Evolutionary conservation across 257 asterid genomes (phyloP).

Genomic region (Penstemon eatonii): DNA sequence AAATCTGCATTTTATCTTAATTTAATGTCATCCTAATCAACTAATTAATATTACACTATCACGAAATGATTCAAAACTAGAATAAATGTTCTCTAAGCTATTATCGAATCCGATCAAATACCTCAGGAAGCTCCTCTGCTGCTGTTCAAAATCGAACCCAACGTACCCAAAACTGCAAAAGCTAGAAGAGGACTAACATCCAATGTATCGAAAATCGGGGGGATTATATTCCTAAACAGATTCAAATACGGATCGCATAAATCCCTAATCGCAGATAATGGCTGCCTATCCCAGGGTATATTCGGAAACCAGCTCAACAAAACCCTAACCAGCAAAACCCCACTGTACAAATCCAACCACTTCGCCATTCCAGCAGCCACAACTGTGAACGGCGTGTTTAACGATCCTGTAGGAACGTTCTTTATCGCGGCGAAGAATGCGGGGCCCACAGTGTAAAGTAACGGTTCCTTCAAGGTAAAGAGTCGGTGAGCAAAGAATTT

Average conservation of each 20-base stretch:
- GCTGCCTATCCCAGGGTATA: slow-evolving; percentile 95
- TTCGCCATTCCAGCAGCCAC: slow-evolving; percentile 92
- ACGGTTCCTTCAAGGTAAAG: slow-evolving; percentile 40
- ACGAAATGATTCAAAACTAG: no score
- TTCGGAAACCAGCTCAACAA: slow-evolving; percentile 95
- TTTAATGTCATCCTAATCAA: no score
- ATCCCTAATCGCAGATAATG: slow-evolving; percentile 84
- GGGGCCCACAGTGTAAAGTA: slow-evolving; percentile 54
- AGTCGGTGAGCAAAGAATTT: slow-evolving; percentile 35
- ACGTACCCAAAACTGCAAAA: slow-evolving; percentile 77
- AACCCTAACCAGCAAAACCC: slow-evolving; percentile 85
- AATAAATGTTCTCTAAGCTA: no score
- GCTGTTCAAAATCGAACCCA: slow-evolving; percentile 68
- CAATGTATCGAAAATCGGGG: slow-evolving; percentile 75
- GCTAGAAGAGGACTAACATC: slow-evolving; percentile 89
- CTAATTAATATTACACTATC: no score
- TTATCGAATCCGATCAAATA: no score
- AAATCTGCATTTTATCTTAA: no score
- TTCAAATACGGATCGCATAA: slow-evolving; percentile 95
- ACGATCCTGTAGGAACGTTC: slow-evolving; percentile 40
- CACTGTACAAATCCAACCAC: slow-evolving; percentile 85
- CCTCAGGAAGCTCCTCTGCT: slow-evolving; percentile 41
- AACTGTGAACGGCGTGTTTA: slow-evolving; percentile 88
- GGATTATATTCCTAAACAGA: slow-evolving; percentile 81
- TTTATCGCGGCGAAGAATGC: slow-evolving; percentile 79